Evolutionary conservation across 2,329 filamentous ascomycete genomes (phyloP).

Genomic region (Epichloe sibirici): DNA sequence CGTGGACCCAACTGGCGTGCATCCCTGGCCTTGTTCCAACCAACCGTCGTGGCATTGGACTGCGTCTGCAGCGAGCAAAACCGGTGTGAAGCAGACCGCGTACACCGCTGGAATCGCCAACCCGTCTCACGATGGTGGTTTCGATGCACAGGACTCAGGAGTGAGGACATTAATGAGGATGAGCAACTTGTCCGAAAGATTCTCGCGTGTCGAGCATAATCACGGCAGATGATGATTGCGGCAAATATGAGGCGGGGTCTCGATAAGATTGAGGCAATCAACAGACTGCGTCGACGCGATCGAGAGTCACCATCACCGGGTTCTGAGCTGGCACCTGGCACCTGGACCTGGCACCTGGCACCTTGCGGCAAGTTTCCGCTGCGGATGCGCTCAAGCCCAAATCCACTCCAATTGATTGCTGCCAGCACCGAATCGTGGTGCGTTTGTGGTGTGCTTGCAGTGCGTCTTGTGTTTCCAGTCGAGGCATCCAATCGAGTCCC

Average conservation of each 20-base stretch:
- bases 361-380: background rate
- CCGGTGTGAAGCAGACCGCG: background rate
- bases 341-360: background rate
- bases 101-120: background rate
- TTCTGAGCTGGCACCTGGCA: background rate
- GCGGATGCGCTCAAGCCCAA: background rate
- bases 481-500: background rate
- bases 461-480: background rate
- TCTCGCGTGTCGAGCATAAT: too few species aligned
- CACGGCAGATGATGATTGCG: too few species aligned
- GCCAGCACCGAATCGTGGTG: background rate
- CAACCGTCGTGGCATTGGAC: slow-evolving; percentile 26
- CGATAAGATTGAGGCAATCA: background rate
- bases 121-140: background rate
- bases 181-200: too few species aligned
- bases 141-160: background rate
- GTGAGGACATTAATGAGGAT: too few species aligned
- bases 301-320: background rate
- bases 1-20: slow-evolving; percentile 12
- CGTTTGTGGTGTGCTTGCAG: background rate
- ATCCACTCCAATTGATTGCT: background rate
- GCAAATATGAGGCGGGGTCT: too few species aligned
- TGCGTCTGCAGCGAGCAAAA: background rate
- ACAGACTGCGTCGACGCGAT: background rate
- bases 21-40: slow-evolving; percentile 14